Conservation (phyloP, 805 yeast species). For the Pichia pseudocactophila region DNA sequence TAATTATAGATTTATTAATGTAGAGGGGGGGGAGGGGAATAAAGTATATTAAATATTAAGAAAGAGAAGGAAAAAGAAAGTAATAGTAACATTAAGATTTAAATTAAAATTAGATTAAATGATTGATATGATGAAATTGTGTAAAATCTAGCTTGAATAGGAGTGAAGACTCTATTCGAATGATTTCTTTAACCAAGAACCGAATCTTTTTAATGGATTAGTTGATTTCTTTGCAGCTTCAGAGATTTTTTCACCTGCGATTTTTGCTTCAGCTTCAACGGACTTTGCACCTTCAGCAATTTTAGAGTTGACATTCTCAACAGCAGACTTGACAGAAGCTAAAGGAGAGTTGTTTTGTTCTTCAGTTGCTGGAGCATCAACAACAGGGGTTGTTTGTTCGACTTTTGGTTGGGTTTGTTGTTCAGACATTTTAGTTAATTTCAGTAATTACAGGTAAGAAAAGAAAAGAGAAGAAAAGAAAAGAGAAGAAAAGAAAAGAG, state of each 20-base stretch:
- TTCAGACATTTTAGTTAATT: background rate
- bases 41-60: constrained; percentile 2
- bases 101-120: too few species aligned
- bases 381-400: constrained; percentile 1
- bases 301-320: constrained; percentile 16
- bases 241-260: constrained; percentile 4
- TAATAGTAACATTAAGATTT: background rate
- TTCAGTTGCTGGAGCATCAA: constrained; percentile 1
- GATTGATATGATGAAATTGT: too few species aligned
- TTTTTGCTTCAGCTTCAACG: constrained; percentile 8
- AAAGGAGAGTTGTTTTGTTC: constrained; percentile 7
- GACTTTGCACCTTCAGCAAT: constrained; percentile 2
- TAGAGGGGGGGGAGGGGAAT: background rate
- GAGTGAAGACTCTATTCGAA: constrained; percentile 7
- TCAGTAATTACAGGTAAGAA: too few species aligned
- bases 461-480: background rate
- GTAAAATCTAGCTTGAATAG: too few species aligned
- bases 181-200: constrained; percentile 23
- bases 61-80: constrained; percentile 1
- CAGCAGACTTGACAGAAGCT: constrained; percentile 8
- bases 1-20: background rate
- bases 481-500: background rate
- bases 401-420: background rate
- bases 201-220: constrained; percentile 21
- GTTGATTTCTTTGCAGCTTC: constrained; percentile 1